These are phyloP conservation scores for Penicillium atrosanguineum DNA, from an alignment of 495 filamentous ascomycete species.

Conservation along the genomic window DNA sequence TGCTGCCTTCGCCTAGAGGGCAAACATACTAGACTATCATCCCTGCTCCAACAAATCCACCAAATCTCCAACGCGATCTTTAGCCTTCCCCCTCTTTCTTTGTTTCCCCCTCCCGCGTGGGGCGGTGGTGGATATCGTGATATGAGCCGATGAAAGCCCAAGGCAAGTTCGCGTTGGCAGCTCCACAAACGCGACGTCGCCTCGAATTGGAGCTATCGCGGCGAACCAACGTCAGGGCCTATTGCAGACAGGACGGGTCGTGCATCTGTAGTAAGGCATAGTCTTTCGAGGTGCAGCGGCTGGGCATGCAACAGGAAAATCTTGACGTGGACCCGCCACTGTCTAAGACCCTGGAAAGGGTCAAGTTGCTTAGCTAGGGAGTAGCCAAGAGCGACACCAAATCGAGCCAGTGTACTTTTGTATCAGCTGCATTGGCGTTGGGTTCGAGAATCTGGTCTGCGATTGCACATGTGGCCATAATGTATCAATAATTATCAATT, in stretches of 20 bases:
- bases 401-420: neutral
- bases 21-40: neutral
- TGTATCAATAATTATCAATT: no score
- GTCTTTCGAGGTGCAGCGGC: slow-evolving; percentile 4
- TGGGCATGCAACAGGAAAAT: slow-evolving; percentile 2
- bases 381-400: neutral
- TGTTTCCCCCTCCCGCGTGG: slow-evolving; percentile 26
- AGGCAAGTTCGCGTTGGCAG: slow-evolving; percentile 18
- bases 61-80: neutral
- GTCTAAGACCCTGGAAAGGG: slow-evolving; percentile 14
- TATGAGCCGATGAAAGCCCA: slow-evolving; percentile 7
- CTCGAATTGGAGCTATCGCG: slow-evolving; percentile 14
- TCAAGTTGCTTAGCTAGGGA: neutral
- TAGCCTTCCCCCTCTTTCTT: slow-evolving; percentile 4
- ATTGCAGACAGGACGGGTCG: slow-evolving; percentile 17
- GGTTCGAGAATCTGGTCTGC: neutral
- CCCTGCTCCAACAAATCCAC: neutral
- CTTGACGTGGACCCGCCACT: slow-evolving; percentile 17
- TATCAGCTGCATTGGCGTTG: neutral
- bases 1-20: neutral
- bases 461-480: neutral
- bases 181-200: slow-evolving; percentile 24
- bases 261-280: slow-evolving; percentile 17
- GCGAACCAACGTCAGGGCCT: slow-evolving; percentile 8
- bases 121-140: slow-evolving; percentile 15